Percentiles rank a stretch among this genome's conserved stretches.
phyloP scores from a whole-genome alignment of 176 grass and related monocot species.

The Phoenix roebelenii region DNA sequence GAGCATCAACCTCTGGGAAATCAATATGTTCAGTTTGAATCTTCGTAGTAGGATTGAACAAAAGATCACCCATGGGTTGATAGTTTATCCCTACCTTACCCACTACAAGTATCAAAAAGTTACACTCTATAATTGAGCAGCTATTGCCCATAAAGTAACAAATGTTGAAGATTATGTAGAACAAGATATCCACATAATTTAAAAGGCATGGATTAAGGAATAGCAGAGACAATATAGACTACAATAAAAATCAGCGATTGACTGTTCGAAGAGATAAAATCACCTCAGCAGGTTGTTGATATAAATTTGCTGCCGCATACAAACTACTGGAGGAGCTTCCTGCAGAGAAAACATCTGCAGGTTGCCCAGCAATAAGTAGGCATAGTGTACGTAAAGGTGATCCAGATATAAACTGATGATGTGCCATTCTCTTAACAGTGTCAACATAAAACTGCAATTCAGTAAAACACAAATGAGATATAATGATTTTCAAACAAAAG shows the following conservation, averaged over 20 bases:
- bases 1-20: too few relatives aligned
- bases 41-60: too few relatives aligned
- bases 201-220: background rate
- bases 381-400: constrained; percentile 88
- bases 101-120: too few relatives aligned
- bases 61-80: too few relatives aligned
- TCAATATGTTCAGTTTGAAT: too few relatives aligned
- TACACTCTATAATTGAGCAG: too few relatives aligned
- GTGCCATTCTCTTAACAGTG: constrained; percentile 97
- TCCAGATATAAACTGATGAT: constrained; percentile 64
- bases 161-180: too few relatives aligned
- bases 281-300: constrained; percentile 67
- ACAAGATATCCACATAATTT: too few relatives aligned
- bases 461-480: background rate
- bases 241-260: too few relatives aligned
- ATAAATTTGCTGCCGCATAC: constrained; percentile 31
- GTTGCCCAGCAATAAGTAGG: constrained; percentile 95
- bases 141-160: too few relatives aligned
- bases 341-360: constrained; percentile 80
- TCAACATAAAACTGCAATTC: constrained; percentile 78
- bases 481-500: background rate
- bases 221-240: background rate
- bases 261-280: background rate
- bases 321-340: constrained; percentile 25
- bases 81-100: too few relatives aligned